These are phyloP conservation scores for Beauveria caledonica DNA, from an alignment of 2,329 filamentous ascomycete species.

Conservation along the genomic window DNA sequence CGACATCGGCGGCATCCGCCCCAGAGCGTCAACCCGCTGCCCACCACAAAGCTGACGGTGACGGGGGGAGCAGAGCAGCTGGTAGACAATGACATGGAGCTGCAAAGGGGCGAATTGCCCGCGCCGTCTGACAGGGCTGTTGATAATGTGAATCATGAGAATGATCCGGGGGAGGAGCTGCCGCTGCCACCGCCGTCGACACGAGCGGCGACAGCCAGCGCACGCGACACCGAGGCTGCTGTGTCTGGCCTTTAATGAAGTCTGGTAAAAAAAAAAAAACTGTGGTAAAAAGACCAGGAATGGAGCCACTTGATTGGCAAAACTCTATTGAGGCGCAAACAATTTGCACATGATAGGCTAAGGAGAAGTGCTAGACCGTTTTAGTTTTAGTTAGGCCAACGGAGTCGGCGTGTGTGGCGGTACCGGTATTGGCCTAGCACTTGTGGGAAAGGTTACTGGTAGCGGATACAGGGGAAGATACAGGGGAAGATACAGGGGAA, in stretches of 20 bases:
- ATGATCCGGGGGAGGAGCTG: not conserved
- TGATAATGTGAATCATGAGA: no score
- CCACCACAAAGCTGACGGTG: conserved; percentile 9
- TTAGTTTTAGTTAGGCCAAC: not conserved
- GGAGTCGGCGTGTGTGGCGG: conserved; percentile 7
- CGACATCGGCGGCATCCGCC: not conserved
- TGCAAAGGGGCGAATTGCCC: not conserved
- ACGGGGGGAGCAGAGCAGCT: conserved; percentile 9
- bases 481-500: no score
- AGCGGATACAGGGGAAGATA: no score
- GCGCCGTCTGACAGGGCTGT: not conserved
- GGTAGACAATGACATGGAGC: not conserved
- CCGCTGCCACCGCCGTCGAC: not conserved
- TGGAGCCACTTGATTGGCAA: not conserved
- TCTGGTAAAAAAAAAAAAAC: no score
- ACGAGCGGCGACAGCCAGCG: not conserved
- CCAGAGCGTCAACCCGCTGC: conserved; percentile 4
- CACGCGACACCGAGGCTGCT: conserved; percentile 2
- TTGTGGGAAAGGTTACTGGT: no score
- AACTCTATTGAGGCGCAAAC: not conserved
- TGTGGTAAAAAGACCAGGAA: no score
- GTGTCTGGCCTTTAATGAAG: no score
- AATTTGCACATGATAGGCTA: not conserved
- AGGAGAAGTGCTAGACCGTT: not conserved
- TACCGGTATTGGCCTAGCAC: not conserved